Conservation (phyloP, 768 basidiomycete species). For the Lactarius indigo region DNA sequence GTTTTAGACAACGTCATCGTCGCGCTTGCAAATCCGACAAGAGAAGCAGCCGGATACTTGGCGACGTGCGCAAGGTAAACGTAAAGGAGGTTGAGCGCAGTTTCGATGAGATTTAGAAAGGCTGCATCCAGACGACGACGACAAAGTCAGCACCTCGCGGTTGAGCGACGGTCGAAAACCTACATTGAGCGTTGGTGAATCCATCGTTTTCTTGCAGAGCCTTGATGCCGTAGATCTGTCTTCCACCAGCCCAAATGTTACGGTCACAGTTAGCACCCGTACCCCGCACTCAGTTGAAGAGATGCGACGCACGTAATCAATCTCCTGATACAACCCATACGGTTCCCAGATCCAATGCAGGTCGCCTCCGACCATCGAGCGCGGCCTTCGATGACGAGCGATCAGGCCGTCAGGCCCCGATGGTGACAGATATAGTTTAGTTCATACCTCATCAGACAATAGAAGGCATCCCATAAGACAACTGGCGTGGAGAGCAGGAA, state of each 20-base stretch:
- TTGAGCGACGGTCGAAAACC: no score
- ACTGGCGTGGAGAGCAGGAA: constrained; percentile 58
- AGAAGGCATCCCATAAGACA: constrained; percentile 77
- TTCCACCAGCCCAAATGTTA: background rate
- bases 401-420: constrained; percentile 4
- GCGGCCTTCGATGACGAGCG: constrained; percentile 48
- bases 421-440: background rate
- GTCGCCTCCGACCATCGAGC: constrained; percentile 85
- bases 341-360: constrained; percentile 91
- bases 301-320: constrained; percentile 40
- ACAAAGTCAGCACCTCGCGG: background rate
- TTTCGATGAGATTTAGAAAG: constrained; percentile 75
- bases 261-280: background rate
- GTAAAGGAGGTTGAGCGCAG: constrained; percentile 67
- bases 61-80: constrained; percentile 68
- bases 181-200: constrained; percentile 76
- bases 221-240: constrained; percentile 68
- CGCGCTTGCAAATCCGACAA: constrained; percentile 70
- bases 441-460: constrained; percentile 73
- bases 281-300: constrained; percentile 15
- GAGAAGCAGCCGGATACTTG: constrained; percentile 58
- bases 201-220: constrained; percentile 65
- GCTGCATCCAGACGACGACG: constrained; percentile 42
- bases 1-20: constrained; percentile 87
- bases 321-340: constrained; percentile 72